Evolutionary conservation across 2,329 filamentous ascomycete genomes (phyloP), one percentile per base, ranked within the genome.

Genomic region (Leptographium galeiforme): DNA sequence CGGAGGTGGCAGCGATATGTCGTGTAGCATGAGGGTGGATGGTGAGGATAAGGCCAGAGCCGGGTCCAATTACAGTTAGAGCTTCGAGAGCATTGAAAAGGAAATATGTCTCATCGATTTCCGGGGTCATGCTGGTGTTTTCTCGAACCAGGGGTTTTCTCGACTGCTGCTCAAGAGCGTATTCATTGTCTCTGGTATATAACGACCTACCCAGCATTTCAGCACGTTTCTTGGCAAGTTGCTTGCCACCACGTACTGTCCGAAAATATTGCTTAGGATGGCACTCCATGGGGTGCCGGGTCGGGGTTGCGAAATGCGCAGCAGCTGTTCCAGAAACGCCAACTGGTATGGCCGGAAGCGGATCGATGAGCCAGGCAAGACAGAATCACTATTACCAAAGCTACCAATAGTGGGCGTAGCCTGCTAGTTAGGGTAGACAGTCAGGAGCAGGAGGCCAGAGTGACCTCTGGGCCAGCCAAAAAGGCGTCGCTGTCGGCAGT

Each of bases 41-140:
- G 57, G 38, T 1, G 59, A 59, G 2, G 57, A 58, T 25, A 44
- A 46, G 10, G 19, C 13, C 4, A n/a, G n/a, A 10, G 8, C 38
- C n/a, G 45, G n/a, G 14, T 6, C 8, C n/a, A n/a, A n/a, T n/a
- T n/a, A n/a, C n/a, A n/a, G 89, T 94, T 60, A 97, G 72, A 57
- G 91, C 88, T 58, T 95, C 87, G 57, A 97, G 81, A 43, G 91
- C 90, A 66, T 93, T 94, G 58, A 85, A 85, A 58, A 96, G 87
- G 66, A 90, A 95, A 0, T 89, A 89, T 10, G 82, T 85, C 63
- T 95, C 86, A 62, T 95, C 89, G 41, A 89, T 73, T 11, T 84
- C 87, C 0, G 89, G 89, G 0, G 87, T 91, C 53, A 81, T 73
- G 43, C 72, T 72, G 55, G 73, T 70, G 47, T 65, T 75, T 18